These are phyloP conservation scores for Pascua guehoae DNA, from an alignment of 1,284 basidiomycete species.

Conservation along the genomic window DNA sequence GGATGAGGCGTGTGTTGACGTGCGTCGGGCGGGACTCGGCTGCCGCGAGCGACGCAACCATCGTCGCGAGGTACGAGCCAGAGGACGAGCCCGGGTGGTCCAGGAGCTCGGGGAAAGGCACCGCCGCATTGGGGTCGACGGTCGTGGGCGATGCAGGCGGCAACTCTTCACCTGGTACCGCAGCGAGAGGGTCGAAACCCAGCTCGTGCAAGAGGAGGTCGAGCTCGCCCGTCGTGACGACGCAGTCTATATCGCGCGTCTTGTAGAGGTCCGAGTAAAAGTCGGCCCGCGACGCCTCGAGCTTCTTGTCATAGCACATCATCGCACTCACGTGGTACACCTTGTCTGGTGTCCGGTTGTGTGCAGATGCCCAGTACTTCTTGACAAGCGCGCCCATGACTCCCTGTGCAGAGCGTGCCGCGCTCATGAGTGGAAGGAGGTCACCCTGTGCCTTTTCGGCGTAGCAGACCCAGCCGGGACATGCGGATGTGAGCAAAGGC, in stretches of 20 bases:
- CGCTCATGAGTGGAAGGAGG: constrained; percentile 83
- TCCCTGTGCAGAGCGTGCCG: constrained; percentile 88
- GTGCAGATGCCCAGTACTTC: constrained; percentile 65
- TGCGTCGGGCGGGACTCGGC: constrained; percentile 53
- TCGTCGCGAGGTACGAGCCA: constrained; percentile 85
- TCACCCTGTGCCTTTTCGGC: constrained; percentile 96
- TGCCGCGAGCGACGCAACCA: constrained; percentile 58
- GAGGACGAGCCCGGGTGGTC: constrained; percentile 79
- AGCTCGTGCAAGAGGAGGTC: constrained; percentile 79
- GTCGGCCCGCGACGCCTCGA: constrained; percentile 89
- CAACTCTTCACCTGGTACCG: constrained; percentile 57
- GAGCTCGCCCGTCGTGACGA: constrained; percentile 94
- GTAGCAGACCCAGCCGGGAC: constrained; percentile 99
- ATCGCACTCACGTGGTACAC: constrained; percentile 96
- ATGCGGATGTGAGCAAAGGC: constrained; percentile 92
- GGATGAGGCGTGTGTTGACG: constrained; percentile 61
- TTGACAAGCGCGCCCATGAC: constrained; percentile 92
- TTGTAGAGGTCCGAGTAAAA: constrained; percentile 76
- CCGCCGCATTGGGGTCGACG: constrained; percentile 6
- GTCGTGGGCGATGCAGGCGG: constrained; percentile 7
- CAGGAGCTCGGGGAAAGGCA: constrained; percentile 66
- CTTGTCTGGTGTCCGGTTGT: constrained; percentile 68
- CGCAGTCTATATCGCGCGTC: constrained; percentile 93
- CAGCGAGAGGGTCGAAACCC: constrained; percentile 66
- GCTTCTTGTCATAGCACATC: constrained; percentile 99